Percentiles rank a stretch among this genome's conserved stretches.
Evolutionary conservation across 2,329 filamentous ascomycete genomes (phyloP).

Genomic region (Sporothrix sp.): DNA sequence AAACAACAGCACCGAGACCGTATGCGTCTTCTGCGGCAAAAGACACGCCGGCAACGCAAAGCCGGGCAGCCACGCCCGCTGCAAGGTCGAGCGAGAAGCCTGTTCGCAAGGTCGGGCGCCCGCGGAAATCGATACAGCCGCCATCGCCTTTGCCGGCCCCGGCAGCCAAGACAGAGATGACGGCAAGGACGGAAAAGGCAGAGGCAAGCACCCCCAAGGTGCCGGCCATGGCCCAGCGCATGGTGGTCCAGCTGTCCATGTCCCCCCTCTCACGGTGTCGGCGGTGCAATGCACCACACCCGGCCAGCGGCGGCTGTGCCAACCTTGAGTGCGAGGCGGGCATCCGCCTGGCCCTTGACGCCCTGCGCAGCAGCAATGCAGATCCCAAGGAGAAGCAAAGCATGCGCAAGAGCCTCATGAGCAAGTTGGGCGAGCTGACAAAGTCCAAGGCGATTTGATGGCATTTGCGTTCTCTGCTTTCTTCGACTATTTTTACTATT

Average conservation of each 20-base stretch:
- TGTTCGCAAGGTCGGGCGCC: too few relatives aligned
- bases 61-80: too few relatives aligned
- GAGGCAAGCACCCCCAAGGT: background rate
- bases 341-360: conserved; percentile 16
- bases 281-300: conserved; percentile 11
- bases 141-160: too few relatives aligned
- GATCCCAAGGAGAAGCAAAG: background rate
- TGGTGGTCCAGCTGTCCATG: conserved; percentile 9
- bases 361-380: conserved; percentile 6
- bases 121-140: too few relatives aligned
- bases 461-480: too few relatives aligned
- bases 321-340: conserved; percentile 13
- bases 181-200: background rate
- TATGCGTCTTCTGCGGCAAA: too few relatives aligned
- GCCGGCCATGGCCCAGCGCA: background rate
- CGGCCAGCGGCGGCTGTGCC: conserved; percentile 3
- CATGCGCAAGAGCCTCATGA: conserved; percentile 3
- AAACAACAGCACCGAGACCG: too few relatives aligned
- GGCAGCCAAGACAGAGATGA: background rate
- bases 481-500: too few relatives aligned
- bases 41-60: too few relatives aligned
- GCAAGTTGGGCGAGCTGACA: conserved; percentile 2
- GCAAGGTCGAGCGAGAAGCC: too few relatives aligned
- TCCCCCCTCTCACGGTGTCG: conserved; percentile 2
- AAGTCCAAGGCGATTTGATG: background rate